These are phyloP conservation scores for Aspergillus neotritici DNA, from an alignment of 2,329 filamentous ascomycete species.

Conservation along the genomic window DNA sequence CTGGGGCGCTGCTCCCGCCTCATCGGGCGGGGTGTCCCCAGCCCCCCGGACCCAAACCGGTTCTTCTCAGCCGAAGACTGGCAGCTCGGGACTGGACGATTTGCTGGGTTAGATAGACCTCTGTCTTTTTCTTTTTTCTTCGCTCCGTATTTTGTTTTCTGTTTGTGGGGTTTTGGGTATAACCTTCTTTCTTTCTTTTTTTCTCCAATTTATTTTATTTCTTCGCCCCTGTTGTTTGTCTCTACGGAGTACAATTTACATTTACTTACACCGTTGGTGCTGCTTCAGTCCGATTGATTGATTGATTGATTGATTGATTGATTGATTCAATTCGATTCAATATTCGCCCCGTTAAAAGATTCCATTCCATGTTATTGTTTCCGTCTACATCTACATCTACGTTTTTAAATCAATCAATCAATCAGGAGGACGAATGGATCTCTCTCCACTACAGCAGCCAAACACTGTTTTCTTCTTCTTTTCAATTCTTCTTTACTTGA, in stretches of 20 bases:
- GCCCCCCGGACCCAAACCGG: conserved; percentile 39
- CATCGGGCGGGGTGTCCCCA: conserved; percentile 48
- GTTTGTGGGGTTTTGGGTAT: conserved; percentile 4
- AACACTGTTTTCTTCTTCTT: too few relatives aligned
- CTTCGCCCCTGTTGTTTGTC: conserved; percentile 8
- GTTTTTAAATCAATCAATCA: too few relatives aligned
- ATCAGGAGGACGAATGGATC: too few relatives aligned
- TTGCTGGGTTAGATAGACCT: conserved; percentile 31
- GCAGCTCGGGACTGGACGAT: conserved; percentile 38
- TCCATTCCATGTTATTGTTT: too few relatives aligned
- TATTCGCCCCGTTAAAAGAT: too few relatives aligned
- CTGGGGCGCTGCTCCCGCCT: conserved; percentile 68
- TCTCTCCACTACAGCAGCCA: too few relatives aligned
- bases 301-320: too few relatives aligned
- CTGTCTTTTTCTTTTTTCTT: conserved; percentile 3
- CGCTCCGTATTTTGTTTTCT: background rate
- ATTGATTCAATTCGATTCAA: too few relatives aligned
- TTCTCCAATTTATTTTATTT: background rate
- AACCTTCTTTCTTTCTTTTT: background rate
- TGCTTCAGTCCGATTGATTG: too few relatives aligned
- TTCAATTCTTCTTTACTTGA: too few relatives aligned
- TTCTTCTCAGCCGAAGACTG: conserved; percentile 28
- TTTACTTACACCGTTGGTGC: background rate
- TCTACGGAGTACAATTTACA: conserved; percentile 6
- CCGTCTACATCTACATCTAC: too few relatives aligned